Conservation (phyloP, 495 filamentous ascomycete species). For the Extremus antarcticus region DNA sequence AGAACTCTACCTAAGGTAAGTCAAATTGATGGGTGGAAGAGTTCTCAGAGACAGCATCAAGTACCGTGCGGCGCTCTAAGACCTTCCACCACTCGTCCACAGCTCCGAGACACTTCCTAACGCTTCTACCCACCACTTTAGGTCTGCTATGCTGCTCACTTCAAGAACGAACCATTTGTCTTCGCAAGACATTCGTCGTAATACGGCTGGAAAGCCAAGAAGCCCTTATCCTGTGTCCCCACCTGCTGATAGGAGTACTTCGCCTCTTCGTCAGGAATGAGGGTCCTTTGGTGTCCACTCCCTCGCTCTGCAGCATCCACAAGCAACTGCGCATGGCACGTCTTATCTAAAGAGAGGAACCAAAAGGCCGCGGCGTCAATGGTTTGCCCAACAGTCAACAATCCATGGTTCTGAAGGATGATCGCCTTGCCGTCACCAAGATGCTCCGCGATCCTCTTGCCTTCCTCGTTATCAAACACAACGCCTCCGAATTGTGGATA, state of each 20-base stretch:
- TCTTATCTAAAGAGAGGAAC: conserved; percentile 54
- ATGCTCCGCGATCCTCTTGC: conserved; percentile 44
- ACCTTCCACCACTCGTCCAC: too few species aligned
- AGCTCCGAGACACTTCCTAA: too few species aligned
- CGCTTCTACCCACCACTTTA: too few species aligned
- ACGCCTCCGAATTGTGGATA: conserved; percentile 45
- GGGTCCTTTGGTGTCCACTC: conserved; percentile 46
- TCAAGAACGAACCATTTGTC: conserved; percentile 35
- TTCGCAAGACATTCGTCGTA: conserved; percentile 30
- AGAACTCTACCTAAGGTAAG: too few species aligned
- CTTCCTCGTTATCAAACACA: conserved; percentile 53
- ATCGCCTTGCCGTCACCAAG: conserved; percentile 53
- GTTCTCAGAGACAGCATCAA: too few species aligned
- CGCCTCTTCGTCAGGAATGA: conserved; percentile 43
- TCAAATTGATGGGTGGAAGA: too few species aligned
- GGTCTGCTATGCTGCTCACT: conserved; percentile 3
- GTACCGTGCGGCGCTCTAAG: too few species aligned
- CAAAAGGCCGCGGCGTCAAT: conserved; percentile 61
- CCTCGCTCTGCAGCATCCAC: conserved; percentile 48
- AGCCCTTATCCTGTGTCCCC: conserved; percentile 38
- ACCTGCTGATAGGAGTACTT: conserved; percentile 30
- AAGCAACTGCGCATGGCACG: conserved; percentile 53
- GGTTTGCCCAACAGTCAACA: conserved; percentile 51
- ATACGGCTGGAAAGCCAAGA: conserved; percentile 41
- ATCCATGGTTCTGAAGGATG: conserved; percentile 59